phyloP scores from a whole-genome alignment of 441 rosid genomes.

The Corymbia citriodora region DNA sequence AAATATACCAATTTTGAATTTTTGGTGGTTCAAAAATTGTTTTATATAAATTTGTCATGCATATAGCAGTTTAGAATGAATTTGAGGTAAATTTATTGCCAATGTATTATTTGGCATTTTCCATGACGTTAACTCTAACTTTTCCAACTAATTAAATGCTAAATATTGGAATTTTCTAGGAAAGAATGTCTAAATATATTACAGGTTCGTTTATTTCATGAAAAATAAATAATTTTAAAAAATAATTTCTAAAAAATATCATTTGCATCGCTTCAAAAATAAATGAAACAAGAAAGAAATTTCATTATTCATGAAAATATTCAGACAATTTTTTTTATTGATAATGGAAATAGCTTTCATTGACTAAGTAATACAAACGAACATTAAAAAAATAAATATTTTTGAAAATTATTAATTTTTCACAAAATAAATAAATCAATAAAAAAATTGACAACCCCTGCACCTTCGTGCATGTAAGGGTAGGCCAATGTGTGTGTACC shows the following conservation, averaged over 20 bases:
- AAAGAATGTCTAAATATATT: not conserved
- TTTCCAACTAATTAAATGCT: not conserved
- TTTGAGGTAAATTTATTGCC: no score
- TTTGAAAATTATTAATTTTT: not conserved
- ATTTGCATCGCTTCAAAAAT: not conserved
- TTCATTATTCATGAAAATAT: not conserved
- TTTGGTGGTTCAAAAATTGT: no score
- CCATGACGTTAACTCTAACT: not conserved
- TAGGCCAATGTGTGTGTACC: not conserved
- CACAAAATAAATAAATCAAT: not conserved
- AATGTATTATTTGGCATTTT: no score
- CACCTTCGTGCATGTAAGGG: not conserved
- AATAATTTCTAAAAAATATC: no score
- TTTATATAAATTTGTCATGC: no score
- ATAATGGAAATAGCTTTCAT: no score
- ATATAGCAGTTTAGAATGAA: no score
- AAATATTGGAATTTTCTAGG: not conserved
- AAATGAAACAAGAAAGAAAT: not conserved
- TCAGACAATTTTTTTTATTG: not conserved
- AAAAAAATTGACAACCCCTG: not conserved
- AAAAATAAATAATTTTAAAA: not conserved
- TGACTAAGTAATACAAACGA: not conserved
- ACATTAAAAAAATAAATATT: not conserved
- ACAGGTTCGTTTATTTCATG: not conserved
- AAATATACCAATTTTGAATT: no score